Conservation (phyloP, 306 rosid genomes). For the Calophaca sinica region DNA sequence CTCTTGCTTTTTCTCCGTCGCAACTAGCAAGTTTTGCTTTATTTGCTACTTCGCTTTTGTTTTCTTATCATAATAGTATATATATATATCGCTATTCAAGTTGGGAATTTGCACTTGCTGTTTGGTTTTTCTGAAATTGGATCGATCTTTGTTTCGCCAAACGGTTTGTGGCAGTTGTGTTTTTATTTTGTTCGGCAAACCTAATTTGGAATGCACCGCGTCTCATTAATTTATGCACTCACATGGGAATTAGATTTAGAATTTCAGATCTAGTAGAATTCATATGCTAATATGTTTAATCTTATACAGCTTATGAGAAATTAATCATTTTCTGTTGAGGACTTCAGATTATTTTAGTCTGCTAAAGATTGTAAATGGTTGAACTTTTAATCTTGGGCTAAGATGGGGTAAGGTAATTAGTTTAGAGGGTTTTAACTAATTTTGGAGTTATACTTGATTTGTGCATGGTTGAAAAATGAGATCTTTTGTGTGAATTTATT, state of each 20-base stretch:
- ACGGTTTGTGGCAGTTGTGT: background rate
- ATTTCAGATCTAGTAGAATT: constrained; percentile 44
- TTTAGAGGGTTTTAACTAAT: background rate
- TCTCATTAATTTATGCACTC: background rate
- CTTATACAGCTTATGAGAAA: background rate
- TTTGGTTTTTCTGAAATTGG: background rate
- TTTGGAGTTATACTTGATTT: background rate
- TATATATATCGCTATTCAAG: background rate
- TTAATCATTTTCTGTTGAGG: background rate
- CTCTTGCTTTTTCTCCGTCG: background rate
- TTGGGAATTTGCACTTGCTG: background rate
- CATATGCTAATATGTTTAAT: background rate
- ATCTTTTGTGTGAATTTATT: background rate
- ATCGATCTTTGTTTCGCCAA: background rate
- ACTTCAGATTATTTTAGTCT: background rate
- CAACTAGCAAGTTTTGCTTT: background rate
- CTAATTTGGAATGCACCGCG: background rate
- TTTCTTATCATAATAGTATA: background rate
- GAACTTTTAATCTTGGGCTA: background rate
- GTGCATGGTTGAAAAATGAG: background rate
- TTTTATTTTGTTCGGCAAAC: background rate
- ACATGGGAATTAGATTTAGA: background rate
- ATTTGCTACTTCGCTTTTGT: background rate
- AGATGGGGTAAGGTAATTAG: background rate
- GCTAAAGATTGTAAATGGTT: background rate